A percentile compares a stretch with the other conserved stretches of the same genome.
These are phyloP conservation scores for Komagataella mondaviorum DNA, from an alignment of 805 yeast genomes.

Conservation along the genomic window DNA sequence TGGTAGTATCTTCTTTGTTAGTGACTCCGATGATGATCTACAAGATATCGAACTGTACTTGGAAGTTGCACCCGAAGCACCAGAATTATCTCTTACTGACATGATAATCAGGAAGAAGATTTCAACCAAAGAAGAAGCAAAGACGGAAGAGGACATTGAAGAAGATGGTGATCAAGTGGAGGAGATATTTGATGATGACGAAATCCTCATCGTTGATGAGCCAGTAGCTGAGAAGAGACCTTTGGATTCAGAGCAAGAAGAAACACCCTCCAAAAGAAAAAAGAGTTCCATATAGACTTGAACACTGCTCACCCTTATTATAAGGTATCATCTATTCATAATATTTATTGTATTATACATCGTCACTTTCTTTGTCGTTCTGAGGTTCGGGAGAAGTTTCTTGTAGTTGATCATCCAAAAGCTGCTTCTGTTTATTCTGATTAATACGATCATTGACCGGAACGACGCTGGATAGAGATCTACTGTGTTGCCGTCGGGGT, in stretches of 20 bases:
- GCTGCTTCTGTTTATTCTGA: slow-evolving; percentile 5
- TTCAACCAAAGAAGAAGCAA: not conserved
- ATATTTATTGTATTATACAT: not conserved
- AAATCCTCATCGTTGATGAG: not conserved
- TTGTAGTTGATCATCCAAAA: slow-evolving; percentile 1
- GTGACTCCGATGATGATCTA: slow-evolving; percentile 66
- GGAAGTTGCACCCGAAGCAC: slow-evolving; percentile 12
- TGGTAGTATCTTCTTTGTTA: slow-evolving; percentile 56
- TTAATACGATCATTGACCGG: not conserved
- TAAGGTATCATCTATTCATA: not conserved
- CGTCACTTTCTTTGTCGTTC: not conserved
- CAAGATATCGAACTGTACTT: slow-evolving; percentile 54
- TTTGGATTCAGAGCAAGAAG: not conserved
- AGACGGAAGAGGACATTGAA: not conserved
- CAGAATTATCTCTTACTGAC: slow-evolving; percentile 19
- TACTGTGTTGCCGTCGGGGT: not conserved
- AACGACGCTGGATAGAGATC: not conserved
- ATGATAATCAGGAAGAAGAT: slow-evolving; percentile 1
- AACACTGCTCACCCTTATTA: not conserved
- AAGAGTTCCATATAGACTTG: not conserved
- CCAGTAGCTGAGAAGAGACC: not conserved
- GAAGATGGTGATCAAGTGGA: slow-evolving; percentile 5
- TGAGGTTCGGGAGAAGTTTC: not conserved
- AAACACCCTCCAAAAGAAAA: not conserved
- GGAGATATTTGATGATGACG: slow-evolving; percentile 1